These are phyloP conservation scores for Candida sp. DNA, from an alignment of 1,139 yeast species.

Conservation along the genomic window DNA sequence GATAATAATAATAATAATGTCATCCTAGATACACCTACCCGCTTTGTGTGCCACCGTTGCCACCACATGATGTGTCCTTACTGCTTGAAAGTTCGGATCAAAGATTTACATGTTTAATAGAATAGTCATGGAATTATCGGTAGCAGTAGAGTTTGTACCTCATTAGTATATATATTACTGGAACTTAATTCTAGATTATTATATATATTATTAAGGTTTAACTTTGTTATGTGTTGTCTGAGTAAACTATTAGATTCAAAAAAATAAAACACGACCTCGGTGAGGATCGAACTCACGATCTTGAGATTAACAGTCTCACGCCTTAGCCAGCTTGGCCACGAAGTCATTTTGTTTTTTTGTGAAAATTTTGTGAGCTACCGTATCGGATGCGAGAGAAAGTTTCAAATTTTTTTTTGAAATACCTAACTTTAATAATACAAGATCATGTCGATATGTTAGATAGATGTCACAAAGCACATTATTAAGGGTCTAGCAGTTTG, in stretches of 20 bases:
- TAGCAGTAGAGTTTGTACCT: too few relatives aligned
- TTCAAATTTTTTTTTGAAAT: too few relatives aligned
- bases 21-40: slow-evolving; percentile 20
- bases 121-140: not conserved
- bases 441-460: too few relatives aligned
- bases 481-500: too few relatives aligned
- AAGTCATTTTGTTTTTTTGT: slow-evolving; percentile 15
- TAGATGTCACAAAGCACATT: too few relatives aligned
- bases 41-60: slow-evolving; percentile 47
- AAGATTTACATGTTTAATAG: slow-evolving; percentile 21
- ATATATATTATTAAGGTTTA: too few relatives aligned
- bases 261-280: slow-evolving; percentile 21
- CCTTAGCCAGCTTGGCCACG: slow-evolving; percentile 45
- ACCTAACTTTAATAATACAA: too few relatives aligned
- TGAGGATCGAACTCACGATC: slow-evolving; percentile 42
- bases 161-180: too few relatives aligned
- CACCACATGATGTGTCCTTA: slow-evolving; percentile 56
- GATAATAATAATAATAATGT: slow-evolving; percentile 6
- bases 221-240: too few relatives aligned
- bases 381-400: too few relatives aligned
- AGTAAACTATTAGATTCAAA: not conserved
- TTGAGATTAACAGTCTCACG: slow-evolving; percentile 42
- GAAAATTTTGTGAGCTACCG: not conserved
- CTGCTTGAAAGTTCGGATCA: slow-evolving; percentile 42
- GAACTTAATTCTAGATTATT: too few relatives aligned